Evolutionary conservation across 2,329 filamentous ascomycete species (phyloP).

Genomic region (Botrytis byssoidea): DNA sequence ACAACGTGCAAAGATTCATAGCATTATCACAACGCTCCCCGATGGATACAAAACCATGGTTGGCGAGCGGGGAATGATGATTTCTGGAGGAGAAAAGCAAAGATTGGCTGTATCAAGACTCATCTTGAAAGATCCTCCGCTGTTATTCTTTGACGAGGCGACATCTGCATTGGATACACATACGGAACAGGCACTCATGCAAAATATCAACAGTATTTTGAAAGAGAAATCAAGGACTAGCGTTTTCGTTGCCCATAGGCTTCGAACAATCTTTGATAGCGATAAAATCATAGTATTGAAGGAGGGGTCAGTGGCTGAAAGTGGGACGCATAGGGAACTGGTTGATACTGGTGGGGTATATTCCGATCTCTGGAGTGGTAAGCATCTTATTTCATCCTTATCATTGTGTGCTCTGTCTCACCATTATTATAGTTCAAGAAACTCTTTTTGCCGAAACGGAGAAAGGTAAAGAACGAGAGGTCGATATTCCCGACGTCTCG

Average conservation of each 20-base stretch:
- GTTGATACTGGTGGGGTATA: constrained; percentile 79
- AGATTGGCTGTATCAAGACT: constrained; percentile 79
- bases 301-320: constrained; percentile 81
- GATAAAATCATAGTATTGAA: constrained; percentile 90
- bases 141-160: constrained; percentile 94
- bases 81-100: constrained; percentile 92
- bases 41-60: constrained; percentile 91
- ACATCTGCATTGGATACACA: constrained; percentile 91
- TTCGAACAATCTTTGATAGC: constrained; percentile 91
- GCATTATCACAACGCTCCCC: constrained; percentile 75
- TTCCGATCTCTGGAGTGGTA: constrained; percentile 85
- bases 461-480: constrained; percentile 45
- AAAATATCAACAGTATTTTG: constrained; percentile 89
- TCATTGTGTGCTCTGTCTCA: constrained; percentile 23
- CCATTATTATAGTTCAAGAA: constrained; percentile 55
- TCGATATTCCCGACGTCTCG: constrained; percentile 26
- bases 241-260: constrained; percentile 88
- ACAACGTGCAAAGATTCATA: constrained; percentile 78
- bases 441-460: constrained; percentile 49
- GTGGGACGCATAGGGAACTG: constrained; percentile 81
- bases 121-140: constrained; percentile 82
- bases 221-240: constrained; percentile 86
- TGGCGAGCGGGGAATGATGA: constrained; percentile 94
- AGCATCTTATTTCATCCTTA: constrained; percentile 38
- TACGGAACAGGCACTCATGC: constrained; percentile 85